Percentiles rank a stretch among this genome's conserved stretches.
phyloP scores from a whole-genome alignment of 345 rosid genomes.

The Acer yangbiense region DNA sequence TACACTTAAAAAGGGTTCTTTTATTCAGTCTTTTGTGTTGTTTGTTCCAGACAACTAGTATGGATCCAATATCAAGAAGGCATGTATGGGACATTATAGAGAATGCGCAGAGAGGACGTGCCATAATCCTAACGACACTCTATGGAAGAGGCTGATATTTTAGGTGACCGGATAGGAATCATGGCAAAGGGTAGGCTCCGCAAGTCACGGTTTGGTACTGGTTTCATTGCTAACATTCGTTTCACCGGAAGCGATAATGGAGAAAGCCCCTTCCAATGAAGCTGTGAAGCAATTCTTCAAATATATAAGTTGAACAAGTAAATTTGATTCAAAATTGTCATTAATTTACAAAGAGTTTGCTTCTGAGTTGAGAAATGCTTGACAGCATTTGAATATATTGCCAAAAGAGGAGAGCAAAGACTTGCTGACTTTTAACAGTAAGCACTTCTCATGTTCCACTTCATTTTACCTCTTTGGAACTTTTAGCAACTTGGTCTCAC shows the following conservation, averaged over 20 bases:
- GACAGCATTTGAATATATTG: slow-evolving; percentile 63
- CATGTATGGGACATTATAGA: slow-evolving; percentile 94
- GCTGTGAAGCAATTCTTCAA: slow-evolving; percentile 69
- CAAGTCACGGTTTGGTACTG: slow-evolving; percentile 83
- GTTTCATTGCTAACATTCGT: slow-evolving; percentile 74
- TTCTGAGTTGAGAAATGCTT: slow-evolving; percentile 19
- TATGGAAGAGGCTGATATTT: slow-evolving; percentile 91
- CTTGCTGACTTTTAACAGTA: no score
- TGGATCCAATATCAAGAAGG: slow-evolving; percentile 95
- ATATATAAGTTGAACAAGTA: slow-evolving; percentile 31
- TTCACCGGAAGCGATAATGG: slow-evolving; percentile 26
- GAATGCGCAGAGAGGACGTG: slow-evolving; percentile 79
- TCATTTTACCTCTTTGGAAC: no score
- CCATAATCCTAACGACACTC: slow-evolving; percentile 89
- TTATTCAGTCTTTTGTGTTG: background rate
- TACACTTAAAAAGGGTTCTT: background rate
- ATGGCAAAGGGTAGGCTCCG: slow-evolving; percentile 96
- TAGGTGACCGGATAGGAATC: slow-evolving; percentile 88
- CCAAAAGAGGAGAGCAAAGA: slow-evolving; percentile 48
- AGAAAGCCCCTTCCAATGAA: slow-evolving; percentile 40
- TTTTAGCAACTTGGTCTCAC: no score
- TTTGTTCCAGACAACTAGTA: slow-evolving; percentile 72
- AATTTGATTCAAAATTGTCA: background rate
- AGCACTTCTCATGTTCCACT: no score
- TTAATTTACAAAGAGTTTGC: background rate